These are phyloP conservation scores for Melastoma candidum DNA, from an alignment of 441 rosid genomes.

Conservation along the genomic window DNA sequence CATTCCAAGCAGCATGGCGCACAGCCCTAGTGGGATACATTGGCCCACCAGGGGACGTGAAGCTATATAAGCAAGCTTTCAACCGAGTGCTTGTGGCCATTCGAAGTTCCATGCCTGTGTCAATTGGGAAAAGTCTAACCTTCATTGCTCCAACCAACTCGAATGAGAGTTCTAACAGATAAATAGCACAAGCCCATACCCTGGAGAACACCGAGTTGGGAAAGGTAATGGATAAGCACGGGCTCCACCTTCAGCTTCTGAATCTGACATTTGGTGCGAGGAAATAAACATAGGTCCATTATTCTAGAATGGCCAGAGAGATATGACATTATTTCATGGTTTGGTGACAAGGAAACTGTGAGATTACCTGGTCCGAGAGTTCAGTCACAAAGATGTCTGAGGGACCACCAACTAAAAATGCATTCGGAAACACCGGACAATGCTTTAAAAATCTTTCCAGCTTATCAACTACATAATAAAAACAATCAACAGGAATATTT, in stretches of 20 bases:
- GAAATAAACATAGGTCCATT: neutral
- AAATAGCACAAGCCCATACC: constrained; percentile 28
- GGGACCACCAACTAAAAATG: constrained; percentile 82
- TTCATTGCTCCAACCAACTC: constrained; percentile 7
- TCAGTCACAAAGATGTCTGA: constrained; percentile 89
- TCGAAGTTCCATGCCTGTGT: constrained; percentile 87
- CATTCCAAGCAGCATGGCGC: constrained; percentile 98
- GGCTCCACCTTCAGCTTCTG: constrained; percentile 97
- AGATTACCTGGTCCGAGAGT: constrained; percentile 71
- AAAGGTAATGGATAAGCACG: constrained; percentile 80
- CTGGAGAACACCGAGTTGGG: constrained; percentile 67
- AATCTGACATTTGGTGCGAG: constrained; percentile 37
- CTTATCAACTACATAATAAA: constrained; percentile 52
- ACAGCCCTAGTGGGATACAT: constrained; percentile 99
- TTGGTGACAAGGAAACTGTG: neutral
- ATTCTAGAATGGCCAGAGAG: neutral
- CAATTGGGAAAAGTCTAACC: constrained; percentile 1
- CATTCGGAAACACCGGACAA: constrained; percentile 69
- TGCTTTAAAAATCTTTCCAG: constrained; percentile 64
- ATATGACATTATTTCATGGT: neutral
- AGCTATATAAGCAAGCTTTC: constrained; percentile 90
- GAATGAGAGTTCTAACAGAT: neutral
- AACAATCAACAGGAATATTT: constrained; percentile 5
- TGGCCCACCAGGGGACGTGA: constrained; percentile 97
- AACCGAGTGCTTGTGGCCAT: constrained; percentile 95